Base-by-base conservation (phyloP, 192 early-diverging fungal genomes). In the Entophlyctis luteolus region DNA sequence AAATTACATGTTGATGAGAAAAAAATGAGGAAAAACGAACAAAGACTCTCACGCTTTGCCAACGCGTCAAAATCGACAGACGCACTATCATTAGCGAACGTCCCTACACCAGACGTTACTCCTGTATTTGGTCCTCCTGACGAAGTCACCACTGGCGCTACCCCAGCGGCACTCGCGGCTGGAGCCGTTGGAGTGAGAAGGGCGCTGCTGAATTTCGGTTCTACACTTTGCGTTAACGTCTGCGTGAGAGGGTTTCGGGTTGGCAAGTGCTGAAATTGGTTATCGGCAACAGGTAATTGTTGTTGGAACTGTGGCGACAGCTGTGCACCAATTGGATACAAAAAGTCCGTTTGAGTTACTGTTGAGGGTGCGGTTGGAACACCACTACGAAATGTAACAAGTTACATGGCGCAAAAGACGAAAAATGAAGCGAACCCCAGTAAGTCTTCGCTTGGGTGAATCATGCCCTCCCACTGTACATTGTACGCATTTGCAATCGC, bases 401-500 rank as follows among this genome's bases (percentile, higher is more conserved):
- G 4, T 29, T 0, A 27, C 34, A 48, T 35, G 31, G 45, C n/a
- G 37, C 14, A 25, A 20, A 32, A 29, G 45, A 27, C 12, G 28
- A 31, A 14, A 33, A 6, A 48, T 29, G 25, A 36, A 6, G 25
- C 54, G 70, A 34, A 52, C 63, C 39, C 23, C 4, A 66, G 49
- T n/a, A 66, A 36, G 28, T 66, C 63, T 39, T 66, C 50, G 10
- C 50, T 18, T 1, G 63, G 50, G 25, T 47, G 35, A 1, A 54
- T 34, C 32, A 54, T 38, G 1, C 67, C 77, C 3, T 78, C 79
- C 88, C 89, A 98, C 8, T 73, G 55, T 2, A 95, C 85, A 50
- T 86, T 84, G 65, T 90, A 94, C 0, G 88, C 77, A 45, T 79
- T 86, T 31, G 95, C 93, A 70, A 98, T 95, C 62, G 92, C 90